Percentiles rank a stretch among this genome's conserved stretches.
Conservation (phyloP, 1,284 basidiomycete species). For the Cryptococcus hybrid region DNA sequence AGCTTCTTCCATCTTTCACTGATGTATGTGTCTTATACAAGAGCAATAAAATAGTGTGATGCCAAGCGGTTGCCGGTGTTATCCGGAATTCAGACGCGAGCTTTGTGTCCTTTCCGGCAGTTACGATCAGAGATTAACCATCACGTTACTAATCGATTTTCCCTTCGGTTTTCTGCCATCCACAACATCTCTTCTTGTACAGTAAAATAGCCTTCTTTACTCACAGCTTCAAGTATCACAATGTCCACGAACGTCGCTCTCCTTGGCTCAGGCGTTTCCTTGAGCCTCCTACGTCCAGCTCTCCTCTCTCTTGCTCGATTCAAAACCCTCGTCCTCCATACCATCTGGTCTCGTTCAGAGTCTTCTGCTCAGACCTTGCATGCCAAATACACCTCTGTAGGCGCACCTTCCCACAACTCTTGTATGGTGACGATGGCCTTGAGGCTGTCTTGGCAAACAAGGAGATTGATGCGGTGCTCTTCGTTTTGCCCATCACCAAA, state of each 20-base stretch:
- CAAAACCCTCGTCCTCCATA: constrained; percentile 57
- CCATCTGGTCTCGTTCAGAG: constrained; percentile 75
- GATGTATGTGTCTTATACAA: no score
- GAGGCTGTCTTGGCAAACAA: constrained; percentile 63
- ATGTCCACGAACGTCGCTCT: constrained; percentile 38
- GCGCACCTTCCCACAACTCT: constrained; percentile 46
- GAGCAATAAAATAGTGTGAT: no score
- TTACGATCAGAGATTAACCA: no score
- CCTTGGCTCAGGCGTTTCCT: constrained; percentile 40
- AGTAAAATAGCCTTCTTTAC: background rate
- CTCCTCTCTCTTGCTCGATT: constrained; percentile 54
- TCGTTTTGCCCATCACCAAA: constrained; percentile 71
- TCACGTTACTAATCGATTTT: background rate
- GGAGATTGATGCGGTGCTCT: constrained; percentile 68
- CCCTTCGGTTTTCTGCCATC: background rate
- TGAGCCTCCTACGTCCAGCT: constrained; percentile 66
- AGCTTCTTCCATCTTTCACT: no score
- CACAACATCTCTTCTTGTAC: background rate
- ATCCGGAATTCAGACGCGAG: no score
- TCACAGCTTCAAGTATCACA: background rate
- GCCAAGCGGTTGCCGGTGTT: no score
- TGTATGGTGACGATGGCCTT: constrained; percentile 60
- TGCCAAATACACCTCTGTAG: constrained; percentile 49
- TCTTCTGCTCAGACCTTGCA: constrained; percentile 58
- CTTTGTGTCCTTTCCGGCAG: no score